These are phyloP conservation scores for Huiozyma sinensis DNA, from an alignment of 805 yeast species.

Conservation along the genomic window DNA sequence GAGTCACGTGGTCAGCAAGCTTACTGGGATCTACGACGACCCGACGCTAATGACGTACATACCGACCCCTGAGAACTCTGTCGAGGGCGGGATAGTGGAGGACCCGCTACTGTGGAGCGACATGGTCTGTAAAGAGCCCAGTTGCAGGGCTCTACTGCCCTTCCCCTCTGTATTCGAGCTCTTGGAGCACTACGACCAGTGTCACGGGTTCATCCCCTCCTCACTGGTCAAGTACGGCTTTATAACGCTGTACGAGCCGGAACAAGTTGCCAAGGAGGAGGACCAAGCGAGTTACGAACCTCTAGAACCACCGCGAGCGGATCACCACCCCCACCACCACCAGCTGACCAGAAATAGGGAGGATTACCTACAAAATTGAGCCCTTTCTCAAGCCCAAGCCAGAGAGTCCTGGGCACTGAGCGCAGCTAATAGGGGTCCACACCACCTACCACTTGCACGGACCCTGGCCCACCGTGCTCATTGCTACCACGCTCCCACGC, in stretches of 20 bases:
- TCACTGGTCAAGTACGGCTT: conserved; percentile 15
- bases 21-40: conserved; percentile 1
- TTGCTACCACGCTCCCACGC: no score
- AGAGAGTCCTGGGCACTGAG: no score
- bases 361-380: no score
- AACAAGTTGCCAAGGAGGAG: neutral
- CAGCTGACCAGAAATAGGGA: no score
- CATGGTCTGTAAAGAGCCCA: conserved; percentile 9
- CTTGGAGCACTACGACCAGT: conserved; percentile 19
- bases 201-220: conserved; percentile 13
- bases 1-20: conserved; percentile 9
- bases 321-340: no score
- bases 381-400: no score
- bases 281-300: no score
- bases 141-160: neutral
- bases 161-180: conserved; percentile 10
- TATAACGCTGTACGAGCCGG: conserved; percentile 4
- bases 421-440: no score
- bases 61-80: neutral
- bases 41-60: neutral
- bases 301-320: no score
- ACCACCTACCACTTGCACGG: no score
- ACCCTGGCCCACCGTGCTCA: no score
- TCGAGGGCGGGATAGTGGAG: neutral
- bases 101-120: neutral